phyloP scores from a whole-genome alignment of 176 grass and related monocot species.

The Secale cereale region DNA sequence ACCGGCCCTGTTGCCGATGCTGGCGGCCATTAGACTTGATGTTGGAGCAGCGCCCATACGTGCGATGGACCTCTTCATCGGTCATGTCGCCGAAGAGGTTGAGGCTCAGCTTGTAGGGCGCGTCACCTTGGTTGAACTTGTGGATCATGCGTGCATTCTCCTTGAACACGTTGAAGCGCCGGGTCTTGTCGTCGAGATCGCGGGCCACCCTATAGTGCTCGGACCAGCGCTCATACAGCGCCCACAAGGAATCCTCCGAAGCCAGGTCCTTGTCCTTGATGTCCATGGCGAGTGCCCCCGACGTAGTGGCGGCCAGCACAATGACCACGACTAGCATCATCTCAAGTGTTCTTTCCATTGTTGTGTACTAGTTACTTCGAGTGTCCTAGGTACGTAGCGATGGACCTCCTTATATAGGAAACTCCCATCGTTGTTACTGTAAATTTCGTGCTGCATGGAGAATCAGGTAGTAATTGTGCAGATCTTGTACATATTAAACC shows the following conservation, averaged over 20 bases:
- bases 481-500: neutral
- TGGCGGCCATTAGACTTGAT: neutral
- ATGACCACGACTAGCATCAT: neutral
- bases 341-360: neutral
- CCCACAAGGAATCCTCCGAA: slow-evolving; percentile 35
- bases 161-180: slow-evolving; percentile 50
- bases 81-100: slow-evolving; percentile 57
- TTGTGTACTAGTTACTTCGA: neutral
- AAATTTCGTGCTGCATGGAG: no score
- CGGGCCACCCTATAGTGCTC: slow-evolving; percentile 17
- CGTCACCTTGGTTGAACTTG: slow-evolving; percentile 27
- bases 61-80: slow-evolving; percentile 18
- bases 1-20: neutral
- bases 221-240: slow-evolving; percentile 45
- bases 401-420: neutral
- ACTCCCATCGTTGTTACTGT: neutral
- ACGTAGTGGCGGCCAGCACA: neutral
- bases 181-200: slow-evolving; percentile 26
- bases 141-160: slow-evolving; percentile 39
- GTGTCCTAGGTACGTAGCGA: neutral
- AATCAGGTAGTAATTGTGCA: neutral
- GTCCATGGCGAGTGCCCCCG: neutral
- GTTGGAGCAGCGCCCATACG: neutral
- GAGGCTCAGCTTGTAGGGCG: slow-evolving; percentile 38
- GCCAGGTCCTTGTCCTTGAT: slow-evolving; percentile 29